These are phyloP conservation scores for Marasmius tenuissimus DNA, from an alignment of 1,284 basidiomycete genomes.

Conservation along the genomic window DNA sequence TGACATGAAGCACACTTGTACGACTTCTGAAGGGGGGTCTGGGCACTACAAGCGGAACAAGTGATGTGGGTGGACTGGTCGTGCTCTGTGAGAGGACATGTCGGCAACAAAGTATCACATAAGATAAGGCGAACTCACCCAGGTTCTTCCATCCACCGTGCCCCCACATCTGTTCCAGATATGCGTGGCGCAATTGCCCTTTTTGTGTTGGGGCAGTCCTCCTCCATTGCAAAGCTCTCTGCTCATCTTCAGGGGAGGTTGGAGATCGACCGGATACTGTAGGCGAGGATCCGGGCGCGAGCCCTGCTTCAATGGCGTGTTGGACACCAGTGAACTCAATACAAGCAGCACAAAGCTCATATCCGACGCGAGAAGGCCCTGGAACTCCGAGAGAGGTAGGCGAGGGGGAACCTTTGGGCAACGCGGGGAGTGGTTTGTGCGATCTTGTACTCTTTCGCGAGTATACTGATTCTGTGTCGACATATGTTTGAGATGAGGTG, in stretches of 20 bases:
- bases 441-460: neutral
- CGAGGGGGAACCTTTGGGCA: slow-evolving; percentile 30
- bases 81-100: slow-evolving; percentile 48
- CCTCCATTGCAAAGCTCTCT: slow-evolving; percentile 53
- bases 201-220: slow-evolving; percentile 66
- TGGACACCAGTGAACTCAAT: slow-evolving; percentile 74
- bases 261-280: slow-evolving; percentile 36
- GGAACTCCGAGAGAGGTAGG: slow-evolving; percentile 16
- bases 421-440: slow-evolving; percentile 38
- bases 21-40: slow-evolving; percentile 55
- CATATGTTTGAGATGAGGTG: slow-evolving; percentile 38
- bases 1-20: slow-evolving; percentile 85
- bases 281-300: slow-evolving; percentile 46
- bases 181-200: slow-evolving; percentile 79
- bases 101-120: neutral
- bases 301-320: slow-evolving; percentile 67
- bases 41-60: slow-evolving; percentile 78
- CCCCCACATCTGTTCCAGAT: slow-evolving; percentile 83
- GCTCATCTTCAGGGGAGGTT: slow-evolving; percentile 48
- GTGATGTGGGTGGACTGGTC: slow-evolving; percentile 60
- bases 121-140: slow-evolving; percentile 29
- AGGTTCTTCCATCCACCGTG: slow-evolving; percentile 81
- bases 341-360: slow-evolving; percentile 81
- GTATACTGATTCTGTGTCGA: slow-evolving; percentile 19
- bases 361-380: slow-evolving; percentile 49